Conservation (phyloP, 495 filamentous ascomycete genomes). For the Durotheca rogersii region DNA sequence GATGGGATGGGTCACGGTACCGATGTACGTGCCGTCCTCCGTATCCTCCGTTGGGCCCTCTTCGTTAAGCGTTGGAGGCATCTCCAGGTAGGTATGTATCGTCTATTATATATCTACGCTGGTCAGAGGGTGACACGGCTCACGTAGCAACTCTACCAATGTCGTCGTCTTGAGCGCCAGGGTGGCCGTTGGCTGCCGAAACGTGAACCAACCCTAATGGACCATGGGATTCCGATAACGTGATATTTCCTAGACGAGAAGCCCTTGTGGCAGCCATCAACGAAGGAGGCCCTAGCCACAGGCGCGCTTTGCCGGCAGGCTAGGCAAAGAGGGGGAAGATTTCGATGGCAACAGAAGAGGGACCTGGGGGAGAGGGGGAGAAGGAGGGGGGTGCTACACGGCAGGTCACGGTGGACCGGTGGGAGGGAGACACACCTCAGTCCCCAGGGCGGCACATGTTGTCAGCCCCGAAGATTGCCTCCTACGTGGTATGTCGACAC, state of each 20-base stretch:
- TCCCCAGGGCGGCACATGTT: no score
- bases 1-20: no score
- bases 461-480: no score
- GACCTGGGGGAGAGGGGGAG: constrained; percentile 6
- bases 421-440: constrained; percentile 6
- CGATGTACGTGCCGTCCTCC: no score
- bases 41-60: no score
- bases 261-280: constrained; percentile 18
- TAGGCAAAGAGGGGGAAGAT: constrained; percentile 27
- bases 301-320: constrained; percentile 21
- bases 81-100: no score
- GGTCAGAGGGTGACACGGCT: constrained; percentile 8
- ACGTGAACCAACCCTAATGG: constrained; percentile 22
- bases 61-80: no score
- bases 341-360: constrained; percentile 9
- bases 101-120: no score
- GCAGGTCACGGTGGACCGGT: constrained; percentile 12
- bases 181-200: no score
- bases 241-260: constrained; percentile 22
- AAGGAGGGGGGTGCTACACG: not conserved
- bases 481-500: no score
- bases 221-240: constrained; percentile 25
- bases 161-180: constrained; percentile 2
- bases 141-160: constrained; percentile 12
- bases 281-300: constrained; percentile 10